Conservation (phyloP, 495 filamentous ascomycete species). For the Echria macrotheca region DNA sequence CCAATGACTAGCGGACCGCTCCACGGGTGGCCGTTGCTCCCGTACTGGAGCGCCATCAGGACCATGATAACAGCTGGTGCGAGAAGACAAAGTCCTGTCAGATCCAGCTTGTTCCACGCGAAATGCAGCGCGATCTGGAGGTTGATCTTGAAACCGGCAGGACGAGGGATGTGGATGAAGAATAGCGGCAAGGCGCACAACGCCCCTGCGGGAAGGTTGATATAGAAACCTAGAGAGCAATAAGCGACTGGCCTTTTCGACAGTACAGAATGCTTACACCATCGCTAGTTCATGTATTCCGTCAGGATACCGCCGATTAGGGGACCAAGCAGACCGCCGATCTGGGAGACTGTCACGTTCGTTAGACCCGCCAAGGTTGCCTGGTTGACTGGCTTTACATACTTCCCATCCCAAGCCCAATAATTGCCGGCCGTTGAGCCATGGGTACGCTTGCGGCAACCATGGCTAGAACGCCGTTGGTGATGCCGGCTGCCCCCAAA, state of each 20-base stretch:
- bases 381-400: too few species aligned
- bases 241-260: not conserved
- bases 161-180: slow-evolving; percentile 45
- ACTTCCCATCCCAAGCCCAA: slow-evolving; percentile 17
- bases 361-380: too few species aligned
- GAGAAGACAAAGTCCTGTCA: slow-evolving; percentile 46
- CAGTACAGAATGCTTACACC: slow-evolving; percentile 30
- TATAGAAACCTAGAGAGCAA: slow-evolving; percentile 45
- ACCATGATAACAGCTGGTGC: slow-evolving; percentile 42
- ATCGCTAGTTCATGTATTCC: slow-evolving; percentile 21
- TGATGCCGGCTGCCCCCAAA: slow-evolving; percentile 41
- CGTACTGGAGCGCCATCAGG: slow-evolving; percentile 50
- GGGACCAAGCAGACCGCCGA: slow-evolving; percentile 41
- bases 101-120: slow-evolving; percentile 38
- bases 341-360: slow-evolving; percentile 25
- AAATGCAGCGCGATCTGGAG: slow-evolving; percentile 16
- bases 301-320: slow-evolving; percentile 62
- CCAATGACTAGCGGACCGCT: slow-evolving; percentile 33
- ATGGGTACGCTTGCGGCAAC: slow-evolving; percentile 41
- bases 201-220: slow-evolving; percentile 31
- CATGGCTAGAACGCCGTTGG: slow-evolving; percentile 50
- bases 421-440: slow-evolving; percentile 33
- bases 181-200: slow-evolving; percentile 30
- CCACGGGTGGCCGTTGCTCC: slow-evolving; percentile 47
- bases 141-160: slow-evolving; percentile 17